A percentile compares a stretch with the other conserved stretches of the same genome.
Conservation (phyloP, 345 rosid species). For the Dipteronia sinensis region DNA sequence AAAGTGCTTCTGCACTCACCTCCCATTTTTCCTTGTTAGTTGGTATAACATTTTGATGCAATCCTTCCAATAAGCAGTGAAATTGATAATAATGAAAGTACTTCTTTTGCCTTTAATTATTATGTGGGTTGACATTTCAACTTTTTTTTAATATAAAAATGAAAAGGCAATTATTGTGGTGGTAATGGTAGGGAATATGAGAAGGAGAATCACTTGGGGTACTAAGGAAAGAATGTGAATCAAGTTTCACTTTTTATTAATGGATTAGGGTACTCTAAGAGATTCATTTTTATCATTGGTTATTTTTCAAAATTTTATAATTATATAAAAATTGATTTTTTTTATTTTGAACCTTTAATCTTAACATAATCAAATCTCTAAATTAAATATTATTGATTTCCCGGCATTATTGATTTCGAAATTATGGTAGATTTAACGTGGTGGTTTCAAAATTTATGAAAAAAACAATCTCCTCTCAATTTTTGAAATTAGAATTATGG, state of each 20-base stretch:
- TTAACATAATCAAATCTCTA: too few species aligned
- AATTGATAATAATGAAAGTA: background rate
- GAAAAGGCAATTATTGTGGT: background rate
- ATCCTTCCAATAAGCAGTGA: background rate
- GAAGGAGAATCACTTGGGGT: background rate
- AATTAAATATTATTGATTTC: too few species aligned
- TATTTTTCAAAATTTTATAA: too few species aligned
- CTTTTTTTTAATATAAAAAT: background rate
- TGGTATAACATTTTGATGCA: background rate
- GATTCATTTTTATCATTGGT: background rate
- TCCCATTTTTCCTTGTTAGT: background rate
- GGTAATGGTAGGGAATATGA: constrained; percentile 4
- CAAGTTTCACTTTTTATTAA: background rate
- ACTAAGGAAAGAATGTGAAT: too few species aligned
- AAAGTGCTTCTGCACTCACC: background rate
- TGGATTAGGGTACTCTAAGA: background rate
- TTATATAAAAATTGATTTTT: too few species aligned
- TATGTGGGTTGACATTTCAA: background rate
- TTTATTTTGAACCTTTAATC: too few species aligned
- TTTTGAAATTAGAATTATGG: too few species aligned
- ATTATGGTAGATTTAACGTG: too few species aligned
- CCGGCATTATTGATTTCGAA: too few species aligned
- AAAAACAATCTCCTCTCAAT: background rate
- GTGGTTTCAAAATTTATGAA: background rate
- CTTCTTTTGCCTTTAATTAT: background rate